phyloP scores from a whole-genome alignment of 140 eudicot genomes.

The Anethum foeniculum region DNA sequence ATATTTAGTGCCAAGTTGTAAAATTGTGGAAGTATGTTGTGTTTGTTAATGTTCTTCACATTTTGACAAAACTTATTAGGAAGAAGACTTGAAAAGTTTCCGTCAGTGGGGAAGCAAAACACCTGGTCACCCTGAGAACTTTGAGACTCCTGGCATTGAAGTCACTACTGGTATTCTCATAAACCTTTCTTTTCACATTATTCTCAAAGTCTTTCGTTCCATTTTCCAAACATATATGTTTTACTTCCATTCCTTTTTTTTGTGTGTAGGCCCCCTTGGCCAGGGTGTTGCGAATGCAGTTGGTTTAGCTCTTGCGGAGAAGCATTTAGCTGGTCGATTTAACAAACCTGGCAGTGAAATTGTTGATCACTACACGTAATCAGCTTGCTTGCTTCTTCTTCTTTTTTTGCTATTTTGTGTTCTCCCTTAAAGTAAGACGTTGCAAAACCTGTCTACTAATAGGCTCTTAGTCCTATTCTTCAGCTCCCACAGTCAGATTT shows the following conservation, averaged over 20 bases:
- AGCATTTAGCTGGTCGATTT: slow-evolving; percentile 49
- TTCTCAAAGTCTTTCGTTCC: background rate
- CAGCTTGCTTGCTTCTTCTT: background rate
- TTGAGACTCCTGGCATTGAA: slow-evolving; percentile 54
- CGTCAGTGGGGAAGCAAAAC: slow-evolving; percentile 54
- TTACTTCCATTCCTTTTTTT: background rate
- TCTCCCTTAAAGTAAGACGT: background rate
- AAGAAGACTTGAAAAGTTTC: slow-evolving; percentile 40
- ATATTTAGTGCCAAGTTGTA: background rate
- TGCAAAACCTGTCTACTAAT: background rate
- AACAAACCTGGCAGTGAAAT: slow-evolving; percentile 56
- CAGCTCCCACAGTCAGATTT: background rate
- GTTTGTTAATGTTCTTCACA: background rate
- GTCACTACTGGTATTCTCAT: slow-evolving; percentile 42
- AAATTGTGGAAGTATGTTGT: background rate
- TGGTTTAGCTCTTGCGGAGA: slow-evolving; percentile 61
- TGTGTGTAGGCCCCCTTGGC: slow-evolving; percentile 56
- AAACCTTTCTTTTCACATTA: background rate
- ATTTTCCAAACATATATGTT: background rate
- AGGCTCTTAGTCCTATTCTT: background rate
- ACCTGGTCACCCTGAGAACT: slow-evolving; percentile 55
- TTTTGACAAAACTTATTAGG: slow-evolving; percentile 18
- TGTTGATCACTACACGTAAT: slow-evolving; percentile 59
- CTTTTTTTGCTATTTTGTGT: background rate
- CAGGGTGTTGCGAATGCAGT: slow-evolving; percentile 66